A percentile compares a stretch with the other conserved stretches of the same genome.
phyloP scores from a whole-genome alignment of 2,329 filamentous ascomycete species.

The Colletotrichum chlorophyti region DNA sequence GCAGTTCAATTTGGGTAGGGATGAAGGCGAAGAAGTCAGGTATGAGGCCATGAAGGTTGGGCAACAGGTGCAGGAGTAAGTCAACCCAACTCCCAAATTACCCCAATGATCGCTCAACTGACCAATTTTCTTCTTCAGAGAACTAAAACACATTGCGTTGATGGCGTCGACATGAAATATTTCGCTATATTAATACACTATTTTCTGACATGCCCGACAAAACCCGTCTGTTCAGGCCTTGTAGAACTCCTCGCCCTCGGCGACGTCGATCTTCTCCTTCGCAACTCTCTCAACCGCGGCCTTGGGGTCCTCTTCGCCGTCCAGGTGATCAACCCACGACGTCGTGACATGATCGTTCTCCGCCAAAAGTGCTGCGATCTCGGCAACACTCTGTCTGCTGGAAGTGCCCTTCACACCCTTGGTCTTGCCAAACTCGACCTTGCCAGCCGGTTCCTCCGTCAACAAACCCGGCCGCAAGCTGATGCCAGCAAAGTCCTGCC shows the following conservation, averaged over 20 bases:
- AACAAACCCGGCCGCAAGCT: constrained; percentile 60
- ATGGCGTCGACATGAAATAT: constrained; percentile 42
- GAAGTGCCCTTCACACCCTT: constrained; percentile 46
- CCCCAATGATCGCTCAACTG: not conserved
- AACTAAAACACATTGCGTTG: constrained; percentile 60
- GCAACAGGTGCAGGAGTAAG: constrained; percentile 63
- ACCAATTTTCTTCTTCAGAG: constrained; percentile 37
- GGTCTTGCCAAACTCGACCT: constrained; percentile 55
- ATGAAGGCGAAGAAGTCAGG: constrained; percentile 57
- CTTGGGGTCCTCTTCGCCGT: constrained; percentile 57
- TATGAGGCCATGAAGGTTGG: constrained; percentile 65
- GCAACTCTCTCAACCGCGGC: constrained; percentile 56
- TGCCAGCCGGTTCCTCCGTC: constrained; percentile 55
- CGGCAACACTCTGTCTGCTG: constrained; percentile 66
- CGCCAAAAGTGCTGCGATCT: constrained; percentile 62
- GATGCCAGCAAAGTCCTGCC: constrained; percentile 53
- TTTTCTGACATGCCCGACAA: not conserved
- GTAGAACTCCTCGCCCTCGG: constrained; percentile 57
- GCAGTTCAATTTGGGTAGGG: constrained; percentile 55
- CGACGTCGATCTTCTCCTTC: constrained; percentile 55
- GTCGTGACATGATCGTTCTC: constrained; percentile 54
- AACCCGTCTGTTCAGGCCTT: constrained; percentile 2
- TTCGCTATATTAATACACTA: constrained; percentile 13
- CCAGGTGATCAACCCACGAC: constrained; percentile 61
- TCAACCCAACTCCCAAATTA: too few species aligned